Conservation (phyloP, 2,329 filamentous ascomycete species). For the Cytospora piceicola region DNA sequence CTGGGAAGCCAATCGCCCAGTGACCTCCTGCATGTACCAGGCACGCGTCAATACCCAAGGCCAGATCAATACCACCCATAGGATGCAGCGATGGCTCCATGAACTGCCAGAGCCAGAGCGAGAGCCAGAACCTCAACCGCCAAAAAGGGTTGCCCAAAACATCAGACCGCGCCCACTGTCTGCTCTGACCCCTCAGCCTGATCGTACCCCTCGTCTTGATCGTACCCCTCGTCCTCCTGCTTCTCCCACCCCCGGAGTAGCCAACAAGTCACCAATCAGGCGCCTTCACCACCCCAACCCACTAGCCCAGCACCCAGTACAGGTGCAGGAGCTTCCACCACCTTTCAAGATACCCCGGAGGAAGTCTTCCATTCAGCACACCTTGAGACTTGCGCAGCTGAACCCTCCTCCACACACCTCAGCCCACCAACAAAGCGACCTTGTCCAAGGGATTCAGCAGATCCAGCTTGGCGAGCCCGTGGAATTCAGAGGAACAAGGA, state of each 20-base stretch:
- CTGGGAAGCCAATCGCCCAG: conserved; percentile 13
- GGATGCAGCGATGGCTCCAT: conserved; percentile 20
- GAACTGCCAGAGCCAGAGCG: conserved; percentile 8
- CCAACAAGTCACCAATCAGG: not conserved
- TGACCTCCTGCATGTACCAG: conserved; percentile 16
- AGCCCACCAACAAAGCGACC: conserved; percentile 2
- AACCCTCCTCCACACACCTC: not conserved
- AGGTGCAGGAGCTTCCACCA: not conserved
- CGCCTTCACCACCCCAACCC: conserved; percentile 22
- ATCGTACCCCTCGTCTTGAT: not conserved
- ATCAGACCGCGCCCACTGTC: conserved; percentile 20
- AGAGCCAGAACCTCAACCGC: not conserved
- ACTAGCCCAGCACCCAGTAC: conserved; percentile 25
- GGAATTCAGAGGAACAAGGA: not conserved
- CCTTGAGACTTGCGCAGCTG: conserved; percentile 3
- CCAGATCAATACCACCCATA: conserved; percentile 3
- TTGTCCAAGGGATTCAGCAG: conserved; percentile 12
- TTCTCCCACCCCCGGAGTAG: not conserved
- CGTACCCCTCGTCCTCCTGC: not conserved
- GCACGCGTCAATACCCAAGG: conserved; percentile 3
- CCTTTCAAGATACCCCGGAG: conserved; percentile 19
- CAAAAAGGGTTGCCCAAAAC: not conserved
- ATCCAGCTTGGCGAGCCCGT: not conserved
- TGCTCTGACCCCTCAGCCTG: conserved; percentile 14
- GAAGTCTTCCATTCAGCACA: conserved; percentile 21